Percentiles rank a stretch among this genome's conserved stretches.
phyloP scores from a whole-genome alignment of 345 rosid species.

The Barbarea vulgaris region DNA sequence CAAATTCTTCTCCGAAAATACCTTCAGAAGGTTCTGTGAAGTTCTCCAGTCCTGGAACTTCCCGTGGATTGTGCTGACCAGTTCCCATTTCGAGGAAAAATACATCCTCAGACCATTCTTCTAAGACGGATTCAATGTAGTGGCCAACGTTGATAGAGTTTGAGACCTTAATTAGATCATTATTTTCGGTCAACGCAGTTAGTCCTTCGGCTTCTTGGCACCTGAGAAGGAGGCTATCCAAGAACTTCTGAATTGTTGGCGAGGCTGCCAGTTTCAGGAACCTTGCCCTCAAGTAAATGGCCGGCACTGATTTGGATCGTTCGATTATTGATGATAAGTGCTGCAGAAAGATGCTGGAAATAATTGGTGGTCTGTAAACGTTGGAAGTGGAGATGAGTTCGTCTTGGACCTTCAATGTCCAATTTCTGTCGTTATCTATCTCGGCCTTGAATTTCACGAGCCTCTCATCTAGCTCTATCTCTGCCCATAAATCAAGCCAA shows the following conservation, averaged over 20 bases:
- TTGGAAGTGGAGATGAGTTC: slow-evolving; percentile 59
- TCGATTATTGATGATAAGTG: slow-evolving; percentile 64
- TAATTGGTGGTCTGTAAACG: slow-evolving; percentile 65
- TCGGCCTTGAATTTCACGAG: slow-evolving; percentile 64
- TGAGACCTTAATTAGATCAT: slow-evolving; percentile 77
- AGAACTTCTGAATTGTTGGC: slow-evolving; percentile 59
- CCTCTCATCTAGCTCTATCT: slow-evolving; percentile 68
- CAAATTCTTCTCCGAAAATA: slow-evolving; percentile 62
- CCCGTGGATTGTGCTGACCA: slow-evolving; percentile 47
- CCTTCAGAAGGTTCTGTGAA: slow-evolving; percentile 42
- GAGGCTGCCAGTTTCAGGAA: slow-evolving; percentile 71
- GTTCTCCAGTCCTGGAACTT: slow-evolving; percentile 34
- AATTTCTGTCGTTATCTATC: slow-evolving; percentile 63
- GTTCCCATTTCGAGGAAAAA: slow-evolving; percentile 79
- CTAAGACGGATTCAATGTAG: slow-evolving; percentile 67
- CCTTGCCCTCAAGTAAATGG: slow-evolving; percentile 59
- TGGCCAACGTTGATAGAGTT: slow-evolving; percentile 69
- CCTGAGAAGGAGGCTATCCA: slow-evolving; percentile 67
- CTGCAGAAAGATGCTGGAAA: slow-evolving; percentile 59
- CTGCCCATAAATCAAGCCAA: slow-evolving; percentile 95
- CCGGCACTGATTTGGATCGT: slow-evolving; percentile 70
- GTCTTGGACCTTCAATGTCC: slow-evolving; percentile 72
- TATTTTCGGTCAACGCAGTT: slow-evolving; percentile 83
- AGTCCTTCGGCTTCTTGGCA: slow-evolving; percentile 97
- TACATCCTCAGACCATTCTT: slow-evolving; percentile 86